Base-by-base conservation (phyloP, 495 filamentous ascomycete species). In the Trichoderma parareesei region DNA sequence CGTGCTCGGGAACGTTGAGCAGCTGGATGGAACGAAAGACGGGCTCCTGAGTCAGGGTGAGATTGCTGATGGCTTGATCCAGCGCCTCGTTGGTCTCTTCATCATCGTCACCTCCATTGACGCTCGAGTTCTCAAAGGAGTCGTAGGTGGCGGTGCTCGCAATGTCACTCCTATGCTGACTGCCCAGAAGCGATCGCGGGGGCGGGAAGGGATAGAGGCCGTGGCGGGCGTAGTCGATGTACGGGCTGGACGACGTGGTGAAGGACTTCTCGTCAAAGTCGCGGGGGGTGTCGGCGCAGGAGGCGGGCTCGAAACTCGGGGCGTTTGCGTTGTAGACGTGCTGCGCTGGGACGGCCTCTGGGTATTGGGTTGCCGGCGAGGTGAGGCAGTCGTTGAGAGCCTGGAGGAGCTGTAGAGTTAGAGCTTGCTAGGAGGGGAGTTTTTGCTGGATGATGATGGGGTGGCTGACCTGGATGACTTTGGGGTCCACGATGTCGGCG, bases 141-240 rank as follows among this genome's bases (percentile, higher is more conserved):
- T 18, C 18, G n/a, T 18, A 20, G 5, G 16, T 18, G 0, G n/a
- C 46, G 18, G 18, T 18, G n/a, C 8, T 49, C 4, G 20, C 6
- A 6, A n/a, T 18, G 18, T 27, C n/a, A 16, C 18, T 49, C 20
- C 5, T 18, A 3, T n/a, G 4, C 20, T 49, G 46, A 27, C 18
- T 49, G n/a, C 46, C 46, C 18, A 9, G n/a, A 11, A 41, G 40
- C 1, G 40, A 41, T 20, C 4, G 46, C 4, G 46, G 46, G 18
- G 46, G 46, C 8, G 46, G 46, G 20, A 49, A 49, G n/a, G 46
- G 46, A 18, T 49, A 49, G 46, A 49, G 18, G 46, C 46, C 46
- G 9, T 18, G 46, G 9, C 41, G 59, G n/a, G 40, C 53, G 40
- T 14, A 11, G 66, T 68, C 48, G 46, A 49, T 49, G n/a, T 18